Evolutionary conservation across 1,284 basidiomycete genomes (phyloP), one percentile per base, ranked within the genome.

Genomic region (Boletus sp.): DNA sequence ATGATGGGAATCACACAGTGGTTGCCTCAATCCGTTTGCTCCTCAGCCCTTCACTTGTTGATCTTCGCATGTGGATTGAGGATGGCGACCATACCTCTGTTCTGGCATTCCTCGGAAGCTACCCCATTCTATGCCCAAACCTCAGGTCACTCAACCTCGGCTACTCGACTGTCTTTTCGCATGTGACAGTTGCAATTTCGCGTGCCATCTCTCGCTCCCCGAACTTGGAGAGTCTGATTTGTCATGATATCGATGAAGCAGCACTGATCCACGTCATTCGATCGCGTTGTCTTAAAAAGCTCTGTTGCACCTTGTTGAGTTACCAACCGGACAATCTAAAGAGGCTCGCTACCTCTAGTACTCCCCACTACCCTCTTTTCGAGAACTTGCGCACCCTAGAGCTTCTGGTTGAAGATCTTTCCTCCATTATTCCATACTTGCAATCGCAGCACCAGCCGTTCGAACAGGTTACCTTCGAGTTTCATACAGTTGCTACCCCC

Each of bases 21-120:
- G 20, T 48, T 5, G 5, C 34, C 3, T 26, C 7, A 1, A 48
- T 58, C 23, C 46, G 41, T 41, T 23, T 37, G 2, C 41, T 56
- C 17, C 56, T 60, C 23, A 19, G 33, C n/a, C 58, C 44, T n/a
- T 53, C 56, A 4, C 41, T 60, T 2, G 13, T 38, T 5, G 39
- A 41, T 40, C 43, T 57, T 5, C 0, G 33, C 5, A 32, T 44
- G 4, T 17, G 23, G 26, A 17, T 50, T 16, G 29, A 8, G 0
- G 10, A 2, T 8, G 29, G 35, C 3, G 13, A 44, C 16, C 34
- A 57, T 22, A 34, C 8, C 4, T 39, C 44, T 8, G 25, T 40
- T 9, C 8, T 44, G 6, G 51, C 30, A 5, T 42, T 60, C 23
- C 36, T 45, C 19, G 36, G 25, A 12, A 14, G 6, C 19, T 46